A percentile compares a stretch with the other conserved stretches of the same genome.
Evolutionary conservation across 2,329 filamentous ascomycete species (phyloP).

Genomic region (Juglanconis sp.): DNA sequence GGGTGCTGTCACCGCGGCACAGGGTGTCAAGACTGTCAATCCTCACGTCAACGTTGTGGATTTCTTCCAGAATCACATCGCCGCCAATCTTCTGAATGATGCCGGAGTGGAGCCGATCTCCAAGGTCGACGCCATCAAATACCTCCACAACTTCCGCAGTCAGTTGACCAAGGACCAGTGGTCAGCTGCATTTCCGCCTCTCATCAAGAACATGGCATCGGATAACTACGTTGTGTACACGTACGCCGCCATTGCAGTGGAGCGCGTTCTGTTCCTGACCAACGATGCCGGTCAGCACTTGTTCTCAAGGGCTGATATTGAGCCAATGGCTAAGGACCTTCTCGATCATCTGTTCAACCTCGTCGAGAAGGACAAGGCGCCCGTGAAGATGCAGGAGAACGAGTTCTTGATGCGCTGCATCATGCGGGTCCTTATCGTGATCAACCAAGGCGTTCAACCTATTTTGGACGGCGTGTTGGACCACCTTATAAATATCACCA

Average conservation of each 20-base stretch:
- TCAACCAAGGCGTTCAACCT: constrained; percentile 74
- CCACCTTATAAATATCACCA: constrained; percentile 84
- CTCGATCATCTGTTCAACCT: constrained; percentile 87
- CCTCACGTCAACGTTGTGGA: constrained; percentile 83
- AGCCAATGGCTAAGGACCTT: constrained; percentile 79
- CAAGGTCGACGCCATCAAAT: constrained; percentile 98
- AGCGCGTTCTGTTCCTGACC: constrained; percentile 81
- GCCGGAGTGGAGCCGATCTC: constrained; percentile 74
- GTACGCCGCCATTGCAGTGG: constrained; percentile 94
- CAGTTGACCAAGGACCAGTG: constrained; percentile 90
- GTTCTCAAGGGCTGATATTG: constrained; percentile 75
- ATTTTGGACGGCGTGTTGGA: constrained; percentile 76
- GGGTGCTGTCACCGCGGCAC: constrained; percentile 78
- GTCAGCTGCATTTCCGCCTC: constrained; percentile 81
- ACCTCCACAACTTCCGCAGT: constrained; percentile 93
- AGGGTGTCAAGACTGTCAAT: constrained; percentile 90
- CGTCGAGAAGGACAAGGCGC: constrained; percentile 78
- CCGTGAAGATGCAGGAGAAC: constrained; percentile 96
- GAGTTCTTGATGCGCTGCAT: constrained; percentile 98
- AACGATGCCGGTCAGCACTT: constrained; percentile 73
- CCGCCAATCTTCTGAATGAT: constrained; percentile 76
- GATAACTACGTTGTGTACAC: constrained; percentile 96
- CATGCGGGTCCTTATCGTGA: constrained; percentile 94
- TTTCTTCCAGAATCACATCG: constrained; percentile 92
- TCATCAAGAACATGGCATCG: constrained; percentile 88